Evolutionary conservation across 2,329 filamentous ascomycete genomes (phyloP).

Genomic region (Cladophialophora yegresii): DNA sequence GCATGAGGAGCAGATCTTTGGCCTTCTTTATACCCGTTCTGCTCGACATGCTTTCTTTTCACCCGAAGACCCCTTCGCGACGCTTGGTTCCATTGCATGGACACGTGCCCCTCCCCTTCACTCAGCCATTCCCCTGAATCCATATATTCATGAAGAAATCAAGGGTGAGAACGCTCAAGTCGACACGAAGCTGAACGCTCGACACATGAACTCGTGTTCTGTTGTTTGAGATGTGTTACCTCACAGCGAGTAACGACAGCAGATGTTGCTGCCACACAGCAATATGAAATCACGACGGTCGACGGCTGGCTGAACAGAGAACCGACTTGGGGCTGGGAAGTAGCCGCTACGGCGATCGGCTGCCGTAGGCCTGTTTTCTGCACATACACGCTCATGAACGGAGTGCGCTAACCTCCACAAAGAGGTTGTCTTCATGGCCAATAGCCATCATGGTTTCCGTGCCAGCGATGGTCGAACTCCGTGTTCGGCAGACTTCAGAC

Average conservation of each 20-base stretch:
- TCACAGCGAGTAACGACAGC: neutral
- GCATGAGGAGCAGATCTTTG: neutral
- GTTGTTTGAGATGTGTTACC: neutral
- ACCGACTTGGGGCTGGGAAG: neutral
- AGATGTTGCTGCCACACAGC: neutral
- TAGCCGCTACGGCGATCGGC: neutral
- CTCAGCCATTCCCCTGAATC: neutral
- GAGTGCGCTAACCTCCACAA: neutral
- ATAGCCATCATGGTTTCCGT: neutral
- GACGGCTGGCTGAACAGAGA: neutral
- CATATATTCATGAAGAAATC: neutral
- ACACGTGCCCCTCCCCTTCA: neutral
- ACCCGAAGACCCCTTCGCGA: neutral
- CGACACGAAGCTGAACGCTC: neutral
- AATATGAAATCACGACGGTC: neutral
- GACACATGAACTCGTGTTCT: neutral
- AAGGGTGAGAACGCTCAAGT: neutral
- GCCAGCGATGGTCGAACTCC: neutral
- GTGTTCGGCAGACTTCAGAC: neutral
- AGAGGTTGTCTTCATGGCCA: neutral
- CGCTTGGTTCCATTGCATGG: neutral
- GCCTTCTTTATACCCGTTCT: neutral
- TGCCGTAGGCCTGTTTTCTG: neutral
- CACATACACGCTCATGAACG: neutral
- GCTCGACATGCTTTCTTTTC: neutral